Evolutionary conservation across 169 alveolate genomes (phyloP).

Genomic region (Cryptosporidium ubiquitum): DNA sequence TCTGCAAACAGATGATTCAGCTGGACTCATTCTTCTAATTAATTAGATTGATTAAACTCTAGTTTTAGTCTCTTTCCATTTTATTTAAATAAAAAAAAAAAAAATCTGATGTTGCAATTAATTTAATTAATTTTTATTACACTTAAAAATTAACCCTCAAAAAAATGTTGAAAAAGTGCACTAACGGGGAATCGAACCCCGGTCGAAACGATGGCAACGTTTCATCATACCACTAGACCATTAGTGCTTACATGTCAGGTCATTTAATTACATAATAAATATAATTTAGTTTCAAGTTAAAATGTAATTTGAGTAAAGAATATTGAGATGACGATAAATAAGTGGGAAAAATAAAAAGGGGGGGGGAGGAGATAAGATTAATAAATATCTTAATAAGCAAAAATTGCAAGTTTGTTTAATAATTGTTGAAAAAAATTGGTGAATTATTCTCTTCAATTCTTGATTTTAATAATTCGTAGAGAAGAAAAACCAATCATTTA

Average conservation of each 20-base stretch:
- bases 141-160: not conserved
- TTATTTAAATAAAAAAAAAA: not conserved
- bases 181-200: conserved; percentile 90
- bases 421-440: not conserved
- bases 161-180: conserved; percentile 76
- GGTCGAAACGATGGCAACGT: conserved; percentile 89
- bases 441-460: too few species aligned
- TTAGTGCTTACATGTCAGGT: conserved; percentile 75
- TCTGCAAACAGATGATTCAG: not conserved
- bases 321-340: not conserved
- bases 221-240: conserved; percentile 86
- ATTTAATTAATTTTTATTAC: too few species aligned
- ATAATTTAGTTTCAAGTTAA: not conserved
- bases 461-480: not conserved
- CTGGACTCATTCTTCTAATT: not conserved
- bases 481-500: not conserved
- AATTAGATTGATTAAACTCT: not conserved
- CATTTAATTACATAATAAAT: not conserved
- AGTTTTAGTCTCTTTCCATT: conserved; percentile 6
- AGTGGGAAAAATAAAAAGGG: not conserved
- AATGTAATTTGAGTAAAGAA: not conserved
- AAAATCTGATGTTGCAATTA: too few species aligned
- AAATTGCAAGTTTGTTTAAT: not conserved
- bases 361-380: not conserved
- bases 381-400: not conserved